Base-by-base conservation (phyloP, 495 filamentous ascomycete species). In the Penicillium tannophilum region DNA sequence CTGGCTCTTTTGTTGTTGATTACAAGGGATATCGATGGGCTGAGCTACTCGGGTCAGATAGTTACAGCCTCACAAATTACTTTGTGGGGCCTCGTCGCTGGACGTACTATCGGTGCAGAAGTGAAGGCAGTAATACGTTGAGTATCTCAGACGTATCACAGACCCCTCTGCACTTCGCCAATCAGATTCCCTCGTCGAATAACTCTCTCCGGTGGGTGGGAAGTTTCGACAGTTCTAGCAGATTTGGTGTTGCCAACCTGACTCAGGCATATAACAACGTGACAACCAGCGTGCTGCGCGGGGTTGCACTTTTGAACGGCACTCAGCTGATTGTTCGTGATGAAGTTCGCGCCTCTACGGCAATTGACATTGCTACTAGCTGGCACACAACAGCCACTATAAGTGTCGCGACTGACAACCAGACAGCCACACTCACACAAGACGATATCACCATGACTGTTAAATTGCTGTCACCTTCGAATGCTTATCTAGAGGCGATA, bases 11-110 rank as follows among this genome's bases (percentile, higher is more conserved):
- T 24, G 44, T 47, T 14, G 24, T 47, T 3, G 44, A 47, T n/a
- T 47, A 47, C 20, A 47, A 47, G 9, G 44, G 44, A 7, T 47
- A 47, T 26, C 44, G 44, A 47, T 47, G 44, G 44, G 44, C 44
- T 1, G 44, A 47, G 20, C 20, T 47, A 5, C 44, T 47, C 12
- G 44, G 44, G 4, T 47, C 44, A 1, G 44, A 47, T 26, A 47
- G 44, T 20, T 47, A 47, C 24, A 47, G 44, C 14, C 44, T 47
- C 10, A 24, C 44, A 6, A 6, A 47, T 19, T 47, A 47, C 9
- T 47, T 47, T 5, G 44, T 24, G 5, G 44, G 20, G 10, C 10
- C 44, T 24, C 44, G n/a, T 4, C 44, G 44, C 23, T 47, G 44
- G 44, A 47, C 19, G 28, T 47, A 47, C n/a, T 47, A 47, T n/a